phyloP scores from a whole-genome alignment of 306 rosid genomes.

The Oemleria cerasiformis region DNA sequence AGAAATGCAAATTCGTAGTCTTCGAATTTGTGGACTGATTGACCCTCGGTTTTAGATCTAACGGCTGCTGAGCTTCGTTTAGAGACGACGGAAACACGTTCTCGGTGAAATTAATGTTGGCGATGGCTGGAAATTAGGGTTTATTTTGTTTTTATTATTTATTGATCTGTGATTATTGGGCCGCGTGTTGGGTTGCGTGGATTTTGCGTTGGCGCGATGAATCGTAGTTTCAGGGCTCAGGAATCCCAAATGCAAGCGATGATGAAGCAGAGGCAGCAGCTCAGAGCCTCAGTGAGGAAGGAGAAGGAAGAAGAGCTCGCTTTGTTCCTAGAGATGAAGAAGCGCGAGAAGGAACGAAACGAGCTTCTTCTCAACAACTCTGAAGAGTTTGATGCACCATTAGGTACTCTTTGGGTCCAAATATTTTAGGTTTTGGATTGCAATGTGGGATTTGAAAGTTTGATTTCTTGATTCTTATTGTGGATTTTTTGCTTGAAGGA shows the following conservation, averaged over 20 bases:
- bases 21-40: constrained; percentile 6
- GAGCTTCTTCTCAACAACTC: constrained; percentile 72
- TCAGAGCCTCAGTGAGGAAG: constrained; percentile 39
- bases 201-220: constrained; percentile 48
- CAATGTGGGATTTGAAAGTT: not conserved
- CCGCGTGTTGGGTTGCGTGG: constrained; percentile 20
- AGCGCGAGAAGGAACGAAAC: constrained; percentile 82
- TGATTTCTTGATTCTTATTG: not conserved
- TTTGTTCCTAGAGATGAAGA: constrained; percentile 80
- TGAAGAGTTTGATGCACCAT: constrained; percentile 66
- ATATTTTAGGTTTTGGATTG: not conserved
- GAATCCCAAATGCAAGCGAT: constrained; percentile 69
- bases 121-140: constrained; percentile 32
- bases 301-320: constrained; percentile 94
- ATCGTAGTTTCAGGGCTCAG: constrained; percentile 84
- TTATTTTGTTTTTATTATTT: constrained; percentile 15
- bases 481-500: not conserved
- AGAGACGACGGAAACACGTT: constrained; percentile 19
- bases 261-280: constrained; percentile 65
- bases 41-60: constrained; percentile 37
- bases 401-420: constrained; percentile 39
- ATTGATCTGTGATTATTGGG: constrained; percentile 22
- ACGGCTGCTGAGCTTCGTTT: constrained; percentile 15
- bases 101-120: constrained; percentile 11
- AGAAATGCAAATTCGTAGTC: not conserved